A percentile compares a stretch with the other conserved stretches of the same genome.
These are phyloP conservation scores for Biancaea sappan DNA, from an alignment of 306 rosid species.

Conservation along the genomic window DNA sequence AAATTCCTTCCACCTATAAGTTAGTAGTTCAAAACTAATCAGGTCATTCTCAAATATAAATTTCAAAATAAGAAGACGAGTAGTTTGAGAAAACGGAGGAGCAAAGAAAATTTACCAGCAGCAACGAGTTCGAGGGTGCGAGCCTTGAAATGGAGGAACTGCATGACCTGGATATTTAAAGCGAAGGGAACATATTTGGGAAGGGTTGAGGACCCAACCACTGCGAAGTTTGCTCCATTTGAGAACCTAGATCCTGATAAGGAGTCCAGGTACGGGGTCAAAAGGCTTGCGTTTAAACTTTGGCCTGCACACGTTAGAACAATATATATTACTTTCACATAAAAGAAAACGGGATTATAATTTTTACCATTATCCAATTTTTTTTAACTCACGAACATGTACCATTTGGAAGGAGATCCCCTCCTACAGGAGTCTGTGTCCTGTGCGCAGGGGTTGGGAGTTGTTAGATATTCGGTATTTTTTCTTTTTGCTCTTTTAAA, in stretches of 20 bases:
- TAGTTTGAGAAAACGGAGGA: not conserved
- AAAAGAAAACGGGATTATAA: too few species aligned
- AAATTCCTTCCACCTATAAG: slow-evolving; percentile 49
- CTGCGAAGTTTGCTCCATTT: slow-evolving; percentile 94
- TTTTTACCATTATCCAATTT: too few species aligned
- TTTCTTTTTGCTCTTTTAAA: too few species aligned
- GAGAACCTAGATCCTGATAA: slow-evolving; percentile 62
- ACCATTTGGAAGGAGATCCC: too few species aligned
- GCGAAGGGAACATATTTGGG: slow-evolving; percentile 85
- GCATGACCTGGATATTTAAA: slow-evolving; percentile 85
- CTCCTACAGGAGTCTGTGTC: too few species aligned
- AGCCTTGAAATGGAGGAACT: slow-evolving; percentile 74
- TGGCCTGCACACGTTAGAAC: slow-evolving; percentile 67
- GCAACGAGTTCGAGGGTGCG: slow-evolving; percentile 61
- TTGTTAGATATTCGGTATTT: too few species aligned
- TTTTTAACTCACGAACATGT: too few species aligned
- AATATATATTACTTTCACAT: too few species aligned
- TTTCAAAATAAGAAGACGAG: not conserved
- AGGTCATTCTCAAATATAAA: too few species aligned
- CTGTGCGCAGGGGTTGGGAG: too few species aligned
- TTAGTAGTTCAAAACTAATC: slow-evolving; percentile 16
- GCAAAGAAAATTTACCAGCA: slow-evolving; percentile 51
- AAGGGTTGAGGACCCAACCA: slow-evolving; percentile 84
- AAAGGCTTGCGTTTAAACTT: slow-evolving; percentile 60
- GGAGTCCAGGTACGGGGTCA: slow-evolving; percentile 80